Percentiles rank a stretch among this genome's conserved stretches.
Evolutionary conservation across 495 filamentous ascomycete species (phyloP).

Genomic region (Alectoria sarmentosa): DNA sequence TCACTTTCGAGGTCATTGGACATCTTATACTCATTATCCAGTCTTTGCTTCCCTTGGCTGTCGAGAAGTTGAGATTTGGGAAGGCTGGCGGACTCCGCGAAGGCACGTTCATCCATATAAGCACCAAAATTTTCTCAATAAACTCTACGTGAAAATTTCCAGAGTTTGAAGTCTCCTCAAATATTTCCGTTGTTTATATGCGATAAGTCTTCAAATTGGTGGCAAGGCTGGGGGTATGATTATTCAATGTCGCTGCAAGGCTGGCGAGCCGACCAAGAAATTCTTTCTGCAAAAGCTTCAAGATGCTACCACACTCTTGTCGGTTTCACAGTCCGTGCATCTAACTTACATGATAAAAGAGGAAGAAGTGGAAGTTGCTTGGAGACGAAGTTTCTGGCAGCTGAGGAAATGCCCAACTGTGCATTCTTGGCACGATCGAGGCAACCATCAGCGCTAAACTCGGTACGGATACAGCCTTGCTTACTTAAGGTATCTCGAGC

Average conservation of each 20-base stretch:
- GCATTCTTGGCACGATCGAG: background rate
- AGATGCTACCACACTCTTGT: background rate
- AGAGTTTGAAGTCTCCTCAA: background rate
- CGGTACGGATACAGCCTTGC: background rate
- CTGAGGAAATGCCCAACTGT: background rate
- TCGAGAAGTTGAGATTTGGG: background rate
- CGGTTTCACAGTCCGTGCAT: background rate
- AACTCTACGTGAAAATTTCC: background rate
- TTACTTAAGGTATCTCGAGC: background rate
- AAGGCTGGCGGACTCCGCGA: background rate
- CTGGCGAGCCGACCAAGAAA: background rate
- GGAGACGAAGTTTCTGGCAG: background rate
- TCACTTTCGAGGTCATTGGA: background rate
- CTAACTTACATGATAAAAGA: background rate
- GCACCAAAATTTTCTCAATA: background rate
- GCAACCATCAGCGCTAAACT: background rate
- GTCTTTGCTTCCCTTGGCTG: background rate
- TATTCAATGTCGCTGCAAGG: background rate
- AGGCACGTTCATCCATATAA: background rate
- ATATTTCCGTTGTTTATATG: background rate
- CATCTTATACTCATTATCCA: background rate
- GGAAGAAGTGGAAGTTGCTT: background rate
- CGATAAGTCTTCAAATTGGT: background rate
- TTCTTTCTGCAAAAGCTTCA: background rate
- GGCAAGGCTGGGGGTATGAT: too few species aligned